Percentiles rank a stretch among this genome's conserved stretches.
Conservation (phyloP, 2,329 filamentous ascomycete genomes). For the Myriosclerotinia duriaeana region DNA sequence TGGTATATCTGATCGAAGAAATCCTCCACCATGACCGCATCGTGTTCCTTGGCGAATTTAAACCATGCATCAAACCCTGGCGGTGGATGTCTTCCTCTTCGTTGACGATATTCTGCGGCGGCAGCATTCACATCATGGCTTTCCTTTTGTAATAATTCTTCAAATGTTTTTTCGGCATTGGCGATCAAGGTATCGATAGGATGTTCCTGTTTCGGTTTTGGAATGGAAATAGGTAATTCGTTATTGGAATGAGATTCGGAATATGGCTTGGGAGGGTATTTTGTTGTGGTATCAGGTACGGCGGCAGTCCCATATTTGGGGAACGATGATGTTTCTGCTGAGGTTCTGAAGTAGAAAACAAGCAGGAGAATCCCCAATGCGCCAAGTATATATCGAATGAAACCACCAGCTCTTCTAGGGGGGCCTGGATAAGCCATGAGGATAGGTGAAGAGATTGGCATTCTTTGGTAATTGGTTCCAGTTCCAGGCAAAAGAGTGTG, state of each 20-base stretch:
- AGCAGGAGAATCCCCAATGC: constrained; percentile 27
- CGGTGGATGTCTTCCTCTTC: constrained; percentile 60
- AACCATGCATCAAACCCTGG: constrained; percentile 63
- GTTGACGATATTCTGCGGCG: constrained; percentile 53
- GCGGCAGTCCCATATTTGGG: constrained; percentile 16
- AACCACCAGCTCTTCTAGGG: constrained; percentile 35
- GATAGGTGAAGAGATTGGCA: constrained; percentile 37
- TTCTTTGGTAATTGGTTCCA: constrained; percentile 15
- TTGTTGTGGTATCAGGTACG: neutral
- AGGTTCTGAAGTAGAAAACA: constrained; percentile 27
- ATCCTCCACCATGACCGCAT: constrained; percentile 58
- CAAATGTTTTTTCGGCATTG: constrained; percentile 44
- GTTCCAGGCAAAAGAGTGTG: neutral
- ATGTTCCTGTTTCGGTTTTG: constrained; percentile 37
- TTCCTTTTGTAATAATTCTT: constrained; percentile 45
- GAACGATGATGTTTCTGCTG: constrained; percentile 4
- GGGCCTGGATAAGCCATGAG: constrained; percentile 37
- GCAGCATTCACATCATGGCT: constrained; percentile 47
- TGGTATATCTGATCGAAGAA: constrained; percentile 59
- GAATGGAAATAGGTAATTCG: constrained; percentile 1
- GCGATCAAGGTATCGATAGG: constrained; percentile 50
- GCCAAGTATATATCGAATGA: constrained; percentile 32
- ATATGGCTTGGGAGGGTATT: neutral
- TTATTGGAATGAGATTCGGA: neutral
- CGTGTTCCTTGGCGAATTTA: constrained; percentile 50